Base-by-base conservation (phyloP, 441 rosid genomes). In the Jatropha multifida region DNA sequence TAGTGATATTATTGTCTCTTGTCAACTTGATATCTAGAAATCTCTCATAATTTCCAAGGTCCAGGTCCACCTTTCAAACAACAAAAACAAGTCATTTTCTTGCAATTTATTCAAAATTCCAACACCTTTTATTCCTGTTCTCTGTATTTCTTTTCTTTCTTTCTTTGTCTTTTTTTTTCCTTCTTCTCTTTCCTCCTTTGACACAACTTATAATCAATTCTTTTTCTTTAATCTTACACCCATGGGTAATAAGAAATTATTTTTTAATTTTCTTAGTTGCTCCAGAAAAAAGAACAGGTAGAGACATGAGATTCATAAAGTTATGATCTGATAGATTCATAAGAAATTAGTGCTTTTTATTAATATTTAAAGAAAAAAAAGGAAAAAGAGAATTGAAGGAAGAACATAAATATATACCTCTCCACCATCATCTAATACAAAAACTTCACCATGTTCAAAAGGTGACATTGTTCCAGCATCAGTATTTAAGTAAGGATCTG, bases 401-500 rank as follows among this genome's bases (percentile, higher is more conserved):
- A 41, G 10, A 37, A 41, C 4, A 18, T 37, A 41, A 17, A 26
- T 15, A 64, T 81, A 32, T 86, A 96, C 99, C 98, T 96, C 99
- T 32, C 99, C 97, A n/a, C 99, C 99, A 74, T 96, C 99, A 67
- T 96, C 98, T n/a, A 96, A 82, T 79, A 96, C 99, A 81, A 85
- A 96, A 18, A 96, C 98, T 80, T 96, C 99, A 18, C 99, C 99
- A 46, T 96, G 98, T 83, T 96, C 99, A 79, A 86, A 87, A 56
- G 99, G 99, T 38, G 99, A 96, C 97, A 96, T 96, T 71, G 99
- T 96, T 79, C 99, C 99, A n/a, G 99, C 99, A 88, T 96, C 99
- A 32, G 88, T 90, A 78, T 96, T 96, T 64, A 96, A 74, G 85
- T 96, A 96, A 80, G 98, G 99, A 91, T 96, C 99, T 96, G 87